These are phyloP conservation scores for Staphylotrichum longicolle DNA, from an alignment of 495 filamentous ascomycete genomes.

Conservation along the genomic window DNA sequence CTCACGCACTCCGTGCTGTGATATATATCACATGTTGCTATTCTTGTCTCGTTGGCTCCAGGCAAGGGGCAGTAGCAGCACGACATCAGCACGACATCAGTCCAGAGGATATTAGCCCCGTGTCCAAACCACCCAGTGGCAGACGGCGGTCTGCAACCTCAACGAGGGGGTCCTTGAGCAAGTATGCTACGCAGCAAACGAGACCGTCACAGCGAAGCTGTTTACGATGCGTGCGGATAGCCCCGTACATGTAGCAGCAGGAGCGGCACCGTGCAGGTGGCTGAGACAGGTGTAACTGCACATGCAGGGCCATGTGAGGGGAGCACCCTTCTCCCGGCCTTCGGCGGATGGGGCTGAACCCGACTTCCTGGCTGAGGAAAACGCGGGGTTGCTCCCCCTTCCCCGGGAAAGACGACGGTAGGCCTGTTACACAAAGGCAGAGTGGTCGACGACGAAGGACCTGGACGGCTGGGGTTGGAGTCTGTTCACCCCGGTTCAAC, in stretches of 20 bases:
- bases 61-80: neutral
- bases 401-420: neutral
- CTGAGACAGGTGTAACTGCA: neutral
- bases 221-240: constrained; percentile 6
- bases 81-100: neutral
- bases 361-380: constrained; percentile 32
- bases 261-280: constrained; percentile 12
- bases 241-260: constrained; percentile 12
- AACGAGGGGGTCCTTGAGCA: constrained; percentile 4
- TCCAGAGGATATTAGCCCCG: neutral
- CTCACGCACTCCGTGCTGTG: neutral
- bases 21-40: neutral
- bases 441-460: constrained; percentile 18
- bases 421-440: no score
- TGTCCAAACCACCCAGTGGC: neutral
- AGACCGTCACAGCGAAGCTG: neutral
- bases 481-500: neutral
- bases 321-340: neutral
- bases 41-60: constrained; percentile 4
- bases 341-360: constrained; percentile 18
- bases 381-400: neutral
- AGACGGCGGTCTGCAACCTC: neutral
- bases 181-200: neutral
- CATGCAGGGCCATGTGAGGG: neutral
- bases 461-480: constrained; percentile 10